Conservation (phyloP, 345 rosid genomes). For the Lumnitzera racemosa region DNA sequence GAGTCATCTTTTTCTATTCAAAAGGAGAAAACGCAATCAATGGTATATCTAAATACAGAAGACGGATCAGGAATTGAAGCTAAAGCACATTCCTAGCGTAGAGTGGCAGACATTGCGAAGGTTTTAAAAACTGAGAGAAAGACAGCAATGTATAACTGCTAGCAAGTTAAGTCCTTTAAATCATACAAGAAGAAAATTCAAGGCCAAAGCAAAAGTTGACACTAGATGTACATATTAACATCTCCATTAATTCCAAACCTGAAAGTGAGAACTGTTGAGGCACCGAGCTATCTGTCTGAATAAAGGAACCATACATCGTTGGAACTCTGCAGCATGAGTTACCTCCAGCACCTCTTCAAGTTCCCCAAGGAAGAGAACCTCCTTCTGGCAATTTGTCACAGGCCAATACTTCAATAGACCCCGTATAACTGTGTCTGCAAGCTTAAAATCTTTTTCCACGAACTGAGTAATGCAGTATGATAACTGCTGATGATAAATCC, state of each 20-base stretch:
- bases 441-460: constrained; percentile 45
- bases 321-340: constrained; percentile 42
- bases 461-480: constrained; percentile 42
- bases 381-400: constrained; percentile 45
- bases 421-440: constrained; percentile 43
- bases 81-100: too few species aligned
- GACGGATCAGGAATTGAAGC: too few species aligned
- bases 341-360: constrained; percentile 48
- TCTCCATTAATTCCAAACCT: constrained; percentile 17
- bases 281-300: constrained; percentile 48
- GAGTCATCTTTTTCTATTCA: too few species aligned
- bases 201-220: neutral
- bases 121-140: too few species aligned
- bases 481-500: constrained; percentile 38
- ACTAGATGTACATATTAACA: neutral
- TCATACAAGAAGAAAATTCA: too few species aligned
- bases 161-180: too few species aligned
- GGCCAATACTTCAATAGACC: constrained; percentile 49
- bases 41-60: too few species aligned
- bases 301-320: constrained; percentile 43
- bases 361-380: constrained; percentile 47
- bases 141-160: too few species aligned
- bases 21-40: too few species aligned
- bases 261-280: constrained; percentile 45
- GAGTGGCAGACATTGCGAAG: too few species aligned